These are phyloP conservation scores for Peronospora destructor DNA, from an alignment of 352 stramenopile genomes.

Conservation along the genomic window DNA sequence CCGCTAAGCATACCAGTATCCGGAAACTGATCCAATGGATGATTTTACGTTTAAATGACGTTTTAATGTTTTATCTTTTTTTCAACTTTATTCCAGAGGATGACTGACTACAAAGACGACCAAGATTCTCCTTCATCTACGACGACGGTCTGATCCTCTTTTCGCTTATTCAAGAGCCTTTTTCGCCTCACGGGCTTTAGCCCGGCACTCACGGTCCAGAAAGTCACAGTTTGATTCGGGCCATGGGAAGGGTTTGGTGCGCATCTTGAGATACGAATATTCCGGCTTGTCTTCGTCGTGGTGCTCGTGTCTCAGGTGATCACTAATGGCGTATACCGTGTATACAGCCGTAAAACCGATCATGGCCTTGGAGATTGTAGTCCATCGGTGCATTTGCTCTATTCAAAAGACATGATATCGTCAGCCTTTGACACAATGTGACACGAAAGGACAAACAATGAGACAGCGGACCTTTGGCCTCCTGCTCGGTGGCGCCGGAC, in stretches of 20 bases:
- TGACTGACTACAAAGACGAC: conserved; percentile 11
- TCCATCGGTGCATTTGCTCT: conserved; percentile 85
- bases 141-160: neutral
- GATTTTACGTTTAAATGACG: no score
- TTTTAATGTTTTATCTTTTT: no score
- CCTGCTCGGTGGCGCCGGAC: conserved; percentile 71
- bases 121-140: conserved; percentile 1
- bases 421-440: neutral
- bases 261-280: conserved; percentile 83
- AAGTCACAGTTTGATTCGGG: conserved; percentile 74
- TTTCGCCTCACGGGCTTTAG: conserved; percentile 52
- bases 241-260: conserved; percentile 85
- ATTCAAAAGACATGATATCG: neutral
- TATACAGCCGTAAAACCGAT: conserved; percentile 52
- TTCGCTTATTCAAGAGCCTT: conserved; percentile 54
- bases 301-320: conserved; percentile 56
- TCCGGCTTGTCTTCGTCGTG: conserved; percentile 50
- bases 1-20: neutral
- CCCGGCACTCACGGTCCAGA: conserved; percentile 69
- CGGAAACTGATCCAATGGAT: neutral
- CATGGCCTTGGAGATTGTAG: conserved; percentile 80
- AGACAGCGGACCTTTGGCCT: conserved; percentile 60
- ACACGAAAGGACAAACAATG: neutral
- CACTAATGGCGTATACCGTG: conserved; percentile 54
- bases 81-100: neutral